A percentile compares a stretch with the other conserved stretches of the same genome.
Evolutionary conservation across 345 rosid genomes (phyloP).

Genomic region (Streptanthus diversifolius): DNA sequence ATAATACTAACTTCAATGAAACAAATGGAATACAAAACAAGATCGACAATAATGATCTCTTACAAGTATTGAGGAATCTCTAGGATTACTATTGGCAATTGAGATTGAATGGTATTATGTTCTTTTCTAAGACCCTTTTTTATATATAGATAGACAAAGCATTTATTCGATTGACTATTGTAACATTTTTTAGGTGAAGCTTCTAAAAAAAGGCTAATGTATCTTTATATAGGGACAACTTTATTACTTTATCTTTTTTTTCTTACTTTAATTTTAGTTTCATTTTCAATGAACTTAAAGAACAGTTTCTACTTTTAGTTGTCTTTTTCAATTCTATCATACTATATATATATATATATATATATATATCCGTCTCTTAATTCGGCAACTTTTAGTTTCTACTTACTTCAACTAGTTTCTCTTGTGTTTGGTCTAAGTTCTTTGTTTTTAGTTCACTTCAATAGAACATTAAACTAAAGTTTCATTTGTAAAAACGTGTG

Average conservation of each 20-base stretch:
- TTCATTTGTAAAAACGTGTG: neutral
- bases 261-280: conserved; percentile 25
- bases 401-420: conserved; percentile 22
- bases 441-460: neutral
- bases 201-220: conserved; percentile 27
- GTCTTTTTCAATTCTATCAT: conserved; percentile 14
- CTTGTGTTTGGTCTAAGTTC: conserved; percentile 18
- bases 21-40: neutral
- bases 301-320: conserved; percentile 17
- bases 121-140: conserved; percentile 6
- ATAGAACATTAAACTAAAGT: neutral
- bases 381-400: conserved; percentile 8
- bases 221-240: conserved; percentile 35
- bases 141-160: conserved; percentile 22
- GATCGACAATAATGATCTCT: neutral
- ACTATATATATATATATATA: neutral
- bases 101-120: conserved; percentile 18
- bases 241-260: conserved; percentile 31
- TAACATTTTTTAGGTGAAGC: conserved; percentile 37
- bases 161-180: conserved; percentile 36
- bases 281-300: conserved; percentile 15
- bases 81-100: neutral
- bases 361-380: neutral
- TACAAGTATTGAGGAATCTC: neutral
- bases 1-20: neutral